phyloP scores from a whole-genome alignment of 2,329 filamentous ascomycete genomes.

The Aspergillus piperis region DNA sequence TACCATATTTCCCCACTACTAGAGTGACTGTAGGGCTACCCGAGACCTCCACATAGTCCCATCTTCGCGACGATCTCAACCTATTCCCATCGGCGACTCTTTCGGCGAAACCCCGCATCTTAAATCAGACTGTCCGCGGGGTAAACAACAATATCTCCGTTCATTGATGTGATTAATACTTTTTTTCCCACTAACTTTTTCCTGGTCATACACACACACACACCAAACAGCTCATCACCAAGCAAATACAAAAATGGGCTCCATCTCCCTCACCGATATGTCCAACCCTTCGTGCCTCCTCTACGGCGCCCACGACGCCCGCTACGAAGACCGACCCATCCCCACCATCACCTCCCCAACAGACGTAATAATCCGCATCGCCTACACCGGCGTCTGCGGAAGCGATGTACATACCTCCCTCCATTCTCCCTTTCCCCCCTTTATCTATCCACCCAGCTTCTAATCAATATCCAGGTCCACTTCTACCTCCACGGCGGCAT shows the following conservation, averaged over 20 bases:
- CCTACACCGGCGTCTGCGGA: constrained; percentile 48
- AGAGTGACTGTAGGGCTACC: too few relatives aligned
- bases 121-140: too few relatives aligned
- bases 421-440: neutral
- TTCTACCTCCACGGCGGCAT: constrained; percentile 44
- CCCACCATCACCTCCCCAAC: constrained; percentile 38
- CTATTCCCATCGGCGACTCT: neutral
- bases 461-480: constrained; percentile 31
- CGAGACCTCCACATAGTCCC: neutral
- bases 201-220: neutral
- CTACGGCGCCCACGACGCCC: constrained; percentile 41
- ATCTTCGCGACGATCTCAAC: neutral
- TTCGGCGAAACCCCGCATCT: neutral
- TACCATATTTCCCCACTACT: too few relatives aligned
- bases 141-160: too few relatives aligned
- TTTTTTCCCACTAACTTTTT: too few relatives aligned
- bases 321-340: constrained; percentile 41
- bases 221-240: neutral
- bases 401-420: constrained; percentile 32
- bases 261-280: constrained; percentile 32
- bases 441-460: neutral
- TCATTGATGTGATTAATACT: too few relatives aligned
- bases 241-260: constrained; percentile 48
- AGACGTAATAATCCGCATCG: constrained; percentile 48
- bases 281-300: constrained; percentile 47